Evolutionary conservation across 2,329 filamentous ascomycete genomes (phyloP).

Genomic region (Gliomastix tumulicola): DNA sequence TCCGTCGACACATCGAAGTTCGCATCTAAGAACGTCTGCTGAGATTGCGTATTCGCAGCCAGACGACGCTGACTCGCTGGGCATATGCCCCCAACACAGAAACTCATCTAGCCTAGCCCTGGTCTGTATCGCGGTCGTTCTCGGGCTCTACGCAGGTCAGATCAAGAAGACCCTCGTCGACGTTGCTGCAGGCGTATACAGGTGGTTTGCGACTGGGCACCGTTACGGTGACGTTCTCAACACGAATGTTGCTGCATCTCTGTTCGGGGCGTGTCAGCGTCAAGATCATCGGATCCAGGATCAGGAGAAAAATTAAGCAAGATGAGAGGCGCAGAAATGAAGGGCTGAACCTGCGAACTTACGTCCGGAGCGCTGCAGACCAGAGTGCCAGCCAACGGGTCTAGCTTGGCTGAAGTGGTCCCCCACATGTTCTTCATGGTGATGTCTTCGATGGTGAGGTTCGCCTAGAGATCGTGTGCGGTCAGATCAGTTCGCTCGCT

Average conservation of each 20-base stretch:
- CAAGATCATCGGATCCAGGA: neutral
- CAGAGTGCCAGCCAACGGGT: conserved; percentile 17
- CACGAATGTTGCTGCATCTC: conserved; percentile 2
- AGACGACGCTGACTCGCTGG: no score
- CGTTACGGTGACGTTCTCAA: conserved; percentile 1
- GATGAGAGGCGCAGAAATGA: no score
- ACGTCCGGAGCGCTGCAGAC: conserved; percentile 20
- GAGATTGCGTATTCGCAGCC: no score
- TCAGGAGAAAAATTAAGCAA: no score
- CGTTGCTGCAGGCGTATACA: conserved; percentile 1
- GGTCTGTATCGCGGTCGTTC: neutral
- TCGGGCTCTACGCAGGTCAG: neutral
- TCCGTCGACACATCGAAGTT: no score
- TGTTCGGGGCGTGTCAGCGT: neutral
- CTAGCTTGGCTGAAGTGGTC: conserved; percentile 16
- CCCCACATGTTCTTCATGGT: conserved; percentile 17
- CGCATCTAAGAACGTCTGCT: no score
- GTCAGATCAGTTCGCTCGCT: no score
- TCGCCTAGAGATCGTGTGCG: conserved; percentile 6
- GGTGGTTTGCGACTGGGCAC: conserved; percentile 1
- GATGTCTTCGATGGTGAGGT: conserved; percentile 17
- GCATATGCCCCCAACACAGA: no score
- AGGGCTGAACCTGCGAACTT: no score
- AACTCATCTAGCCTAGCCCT: no score
- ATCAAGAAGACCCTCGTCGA: conserved; percentile 1